Evolutionary conservation across 2,329 filamentous ascomycete species (phyloP).

Genomic region (Aspergillus transmontanensis): DNA sequence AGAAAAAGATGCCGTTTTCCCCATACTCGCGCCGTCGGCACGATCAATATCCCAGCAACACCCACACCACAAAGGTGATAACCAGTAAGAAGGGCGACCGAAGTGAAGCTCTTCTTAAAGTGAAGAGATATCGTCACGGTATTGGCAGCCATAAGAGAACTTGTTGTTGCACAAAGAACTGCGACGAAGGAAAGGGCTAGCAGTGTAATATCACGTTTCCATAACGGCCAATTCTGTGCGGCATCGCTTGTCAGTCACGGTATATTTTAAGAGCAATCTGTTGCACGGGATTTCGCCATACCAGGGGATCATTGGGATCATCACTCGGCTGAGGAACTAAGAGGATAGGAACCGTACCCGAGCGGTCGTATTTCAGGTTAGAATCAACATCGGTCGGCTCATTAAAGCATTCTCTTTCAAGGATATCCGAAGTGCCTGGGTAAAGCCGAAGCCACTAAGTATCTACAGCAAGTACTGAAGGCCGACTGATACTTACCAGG

Average conservation of each 20-base stretch:
- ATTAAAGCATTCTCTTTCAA: constrained; percentile 57
- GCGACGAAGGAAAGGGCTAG: constrained; percentile 75
- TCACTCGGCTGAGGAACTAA: constrained; percentile 89
- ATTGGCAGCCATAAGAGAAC: constrained; percentile 85
- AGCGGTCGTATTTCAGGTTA: constrained; percentile 71
- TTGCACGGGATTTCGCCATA: constrained; percentile 34
- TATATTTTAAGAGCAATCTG: not conserved
- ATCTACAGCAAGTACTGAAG: not conserved
- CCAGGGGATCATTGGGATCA: constrained; percentile 85
- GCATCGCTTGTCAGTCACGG: not conserved
- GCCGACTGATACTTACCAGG: constrained; percentile 61
- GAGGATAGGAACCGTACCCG: constrained; percentile 69
- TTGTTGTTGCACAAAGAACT: constrained; percentile 81
- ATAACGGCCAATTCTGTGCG: constrained; percentile 76
- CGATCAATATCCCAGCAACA: constrained; percentile 78
- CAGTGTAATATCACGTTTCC: constrained; percentile 80
- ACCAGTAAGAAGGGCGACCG: constrained; percentile 79
- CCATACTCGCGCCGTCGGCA: constrained; percentile 86
- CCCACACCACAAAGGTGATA: constrained; percentile 86
- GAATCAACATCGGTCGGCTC: constrained; percentile 37
- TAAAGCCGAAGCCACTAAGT: not conserved
- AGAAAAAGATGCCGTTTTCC: constrained; percentile 90
- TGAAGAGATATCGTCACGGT: constrained; percentile 74
- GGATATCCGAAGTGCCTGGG: constrained; percentile 57
- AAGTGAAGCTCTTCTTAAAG: constrained; percentile 68